Conservation (phyloP, 306 rosid genomes). For the Lathyrus aphaca region DNA sequence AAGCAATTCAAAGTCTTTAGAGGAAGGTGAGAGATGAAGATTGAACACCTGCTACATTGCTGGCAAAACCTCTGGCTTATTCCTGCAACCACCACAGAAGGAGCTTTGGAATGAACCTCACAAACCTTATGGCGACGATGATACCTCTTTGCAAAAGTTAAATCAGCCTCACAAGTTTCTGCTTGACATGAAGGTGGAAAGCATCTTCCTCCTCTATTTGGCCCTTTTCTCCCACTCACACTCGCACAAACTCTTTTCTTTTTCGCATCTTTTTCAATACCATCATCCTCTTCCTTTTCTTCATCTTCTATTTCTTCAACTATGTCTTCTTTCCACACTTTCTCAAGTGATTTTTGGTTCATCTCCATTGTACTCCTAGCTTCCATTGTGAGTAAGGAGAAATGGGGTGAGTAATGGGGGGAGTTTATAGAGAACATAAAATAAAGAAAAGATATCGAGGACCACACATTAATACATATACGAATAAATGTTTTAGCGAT, state of each 20-base stretch:
- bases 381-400: background rate
- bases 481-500: too few species aligned
- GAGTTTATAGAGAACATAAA: slow-evolving; percentile 5
- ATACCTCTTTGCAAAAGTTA: slow-evolving; percentile 63
- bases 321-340: slow-evolving; percentile 40
- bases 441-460: background rate
- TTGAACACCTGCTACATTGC: slow-evolving; percentile 94
- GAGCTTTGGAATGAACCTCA: slow-evolving; percentile 82
- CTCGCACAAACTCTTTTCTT: slow-evolving; percentile 44
- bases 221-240: slow-evolving; percentile 46
- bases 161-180: slow-evolving; percentile 69
- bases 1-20: background rate
- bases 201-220: slow-evolving; percentile 44
- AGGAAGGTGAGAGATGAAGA: slow-evolving; percentile 3
- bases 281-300: slow-evolving; percentile 60
- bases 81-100: slow-evolving; percentile 67
- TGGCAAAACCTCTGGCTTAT: slow-evolving; percentile 86
- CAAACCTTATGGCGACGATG: slow-evolving; percentile 97
- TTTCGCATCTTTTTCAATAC: slow-evolving; percentile 48
- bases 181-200: slow-evolving; percentile 67
- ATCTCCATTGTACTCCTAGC: slow-evolving; percentile 34
- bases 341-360: slow-evolving; percentile 50
- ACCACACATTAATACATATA: background rate
- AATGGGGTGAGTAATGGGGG: background rate
- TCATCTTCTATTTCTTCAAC: slow-evolving; percentile 50